Percentiles rank a stretch among this genome's conserved stretches.
Conservation (phyloP, 2,329 filamentous ascomycete species). For the Chaetomium olivaceum region DNA sequence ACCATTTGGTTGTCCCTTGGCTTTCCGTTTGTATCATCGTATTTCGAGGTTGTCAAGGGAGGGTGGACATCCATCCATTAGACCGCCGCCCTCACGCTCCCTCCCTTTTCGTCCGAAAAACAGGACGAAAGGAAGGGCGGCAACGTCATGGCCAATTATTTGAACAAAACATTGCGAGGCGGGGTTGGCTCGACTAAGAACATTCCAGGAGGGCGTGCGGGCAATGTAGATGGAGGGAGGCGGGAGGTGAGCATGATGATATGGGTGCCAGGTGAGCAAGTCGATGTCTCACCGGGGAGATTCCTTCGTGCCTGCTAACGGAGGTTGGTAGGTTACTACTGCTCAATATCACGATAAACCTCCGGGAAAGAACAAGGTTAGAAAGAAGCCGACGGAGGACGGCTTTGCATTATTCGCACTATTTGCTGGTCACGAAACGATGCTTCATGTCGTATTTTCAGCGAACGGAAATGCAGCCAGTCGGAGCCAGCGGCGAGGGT, state of each 20-base stretch:
- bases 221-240: conserved; percentile 15
- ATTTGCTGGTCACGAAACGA: neutral
- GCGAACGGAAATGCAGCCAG: neutral
- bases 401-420: neutral
- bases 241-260: conserved; percentile 2
- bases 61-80: conserved; percentile 7
- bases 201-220: conserved; percentile 19
- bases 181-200: conserved; percentile 22
- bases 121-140: neutral
- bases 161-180: conserved; percentile 17
- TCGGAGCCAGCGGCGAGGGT: neutral
- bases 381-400: neutral
- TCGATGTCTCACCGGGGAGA: conserved; percentile 8
- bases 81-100: conserved; percentile 10
- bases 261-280: neutral
- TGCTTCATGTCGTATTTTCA: neutral
- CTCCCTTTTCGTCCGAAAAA: neutral
- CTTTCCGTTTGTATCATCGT: conserved; percentile 13
- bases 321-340: neutral
- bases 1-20: conserved; percentile 22
- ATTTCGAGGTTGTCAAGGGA: conserved; percentile 16
- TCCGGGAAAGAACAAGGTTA: neutral
- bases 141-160: conserved; percentile 17
- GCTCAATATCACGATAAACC: neutral
- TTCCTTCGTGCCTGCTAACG: neutral